These are phyloP conservation scores for Anethum foeniculum DNA, from an alignment of 140 eudicot genomes.

Conservation along the genomic window DNA sequence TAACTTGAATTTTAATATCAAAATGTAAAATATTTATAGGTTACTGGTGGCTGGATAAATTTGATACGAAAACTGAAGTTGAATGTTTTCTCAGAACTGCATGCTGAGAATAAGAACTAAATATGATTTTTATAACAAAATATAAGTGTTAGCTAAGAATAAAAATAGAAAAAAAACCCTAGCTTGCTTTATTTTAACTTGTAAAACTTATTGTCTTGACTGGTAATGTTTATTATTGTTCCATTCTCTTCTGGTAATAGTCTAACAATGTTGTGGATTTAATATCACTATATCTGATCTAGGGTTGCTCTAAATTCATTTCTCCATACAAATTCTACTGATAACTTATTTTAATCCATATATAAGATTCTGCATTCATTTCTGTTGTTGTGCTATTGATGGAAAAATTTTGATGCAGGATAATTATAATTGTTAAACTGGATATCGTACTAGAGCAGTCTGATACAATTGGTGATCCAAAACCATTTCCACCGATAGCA, in stretches of 20 bases:
- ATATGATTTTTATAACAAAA: background rate
- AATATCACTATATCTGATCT: background rate
- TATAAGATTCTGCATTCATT: background rate
- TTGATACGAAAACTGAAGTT: background rate
- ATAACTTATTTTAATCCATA: background rate
- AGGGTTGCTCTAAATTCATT: background rate
- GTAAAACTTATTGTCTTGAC: background rate
- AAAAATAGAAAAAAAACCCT: background rate
- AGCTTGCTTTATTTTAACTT: background rate
- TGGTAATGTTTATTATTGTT: background rate
- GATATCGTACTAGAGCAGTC: constrained; percentile 38
- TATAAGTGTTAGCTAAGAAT: background rate
- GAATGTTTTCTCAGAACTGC: background rate
- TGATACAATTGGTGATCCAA: constrained; percentile 68
- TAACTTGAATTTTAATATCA: background rate
- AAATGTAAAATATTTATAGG: background rate
- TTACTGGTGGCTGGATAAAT: background rate
- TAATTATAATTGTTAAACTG: constrained; percentile 47
- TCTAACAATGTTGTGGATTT: background rate
- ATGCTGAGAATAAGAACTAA: background rate
- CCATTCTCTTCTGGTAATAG: background rate
- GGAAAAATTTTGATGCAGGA: constrained; percentile 36
- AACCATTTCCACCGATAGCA: constrained; percentile 22
- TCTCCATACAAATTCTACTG: background rate
- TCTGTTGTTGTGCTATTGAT: constrained; percentile 7